Evolutionary conservation across 2,329 filamentous ascomycete species (phyloP), one percentile per base, ranked within the genome.

Genomic region (Nothopassalora personata): DNA sequence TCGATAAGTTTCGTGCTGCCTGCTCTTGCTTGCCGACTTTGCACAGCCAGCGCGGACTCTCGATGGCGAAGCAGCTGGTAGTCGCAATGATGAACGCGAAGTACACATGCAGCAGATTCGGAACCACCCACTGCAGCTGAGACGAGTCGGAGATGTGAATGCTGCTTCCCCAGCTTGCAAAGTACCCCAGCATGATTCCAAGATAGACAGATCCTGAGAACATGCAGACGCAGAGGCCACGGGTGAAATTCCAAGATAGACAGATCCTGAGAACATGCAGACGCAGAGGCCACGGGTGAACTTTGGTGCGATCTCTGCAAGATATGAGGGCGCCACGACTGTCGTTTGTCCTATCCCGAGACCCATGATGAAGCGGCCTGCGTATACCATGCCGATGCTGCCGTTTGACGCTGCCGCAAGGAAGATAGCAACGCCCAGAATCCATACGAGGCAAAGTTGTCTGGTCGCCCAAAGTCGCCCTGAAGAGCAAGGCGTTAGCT

Each of bases 151-250:
- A 77, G 63, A 81, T 79, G 67, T 84, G 77, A 27, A 83, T 71
- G 28, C 79, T 75, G n/a, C 76, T 79, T 13, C 80, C 79, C 74
- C 76, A 82, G 4, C 73, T 88, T 60, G 87, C 84, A 67, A 91
- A 92, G 75, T 91, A 93, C 8, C 87, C 88, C 15, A 92, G 79
- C 67, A 92, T 87, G 62, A 91, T 90, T 27, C 88, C 89, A 8
- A 72, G 59, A 69, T 92, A 92, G 23, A 51, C 48, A 72, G 59
- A 80, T 0, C 85, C 86, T 0, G 85, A 84, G 70, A 89, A 89
- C 28, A 86, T 80, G 67, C 85, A 86, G 1, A 88, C 90, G 69
- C 87, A 91, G 23, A 92, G 82, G 64, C 89, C 84, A 48, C 70
- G 67, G 18, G 69, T 65, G 28, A 68, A 69, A 11, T 64, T 67